phyloP scores from a whole-genome alignment of 2,329 filamentous ascomycete genomes.

The Teratosphaeria destructans region DNA sequence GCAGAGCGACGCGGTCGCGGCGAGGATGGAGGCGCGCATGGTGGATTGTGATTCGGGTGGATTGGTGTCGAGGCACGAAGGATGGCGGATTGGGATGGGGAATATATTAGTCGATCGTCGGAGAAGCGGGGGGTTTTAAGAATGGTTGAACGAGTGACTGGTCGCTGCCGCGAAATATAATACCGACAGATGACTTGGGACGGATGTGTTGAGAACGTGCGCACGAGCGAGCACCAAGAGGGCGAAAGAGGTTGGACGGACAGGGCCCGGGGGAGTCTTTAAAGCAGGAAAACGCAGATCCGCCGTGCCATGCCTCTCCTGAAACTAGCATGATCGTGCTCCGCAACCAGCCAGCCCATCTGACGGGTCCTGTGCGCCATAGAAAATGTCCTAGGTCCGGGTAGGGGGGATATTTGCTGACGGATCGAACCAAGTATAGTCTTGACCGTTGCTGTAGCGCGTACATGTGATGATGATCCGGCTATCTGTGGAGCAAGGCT shows the following conservation, averaged over 20 bases:
- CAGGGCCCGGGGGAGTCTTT: neutral
- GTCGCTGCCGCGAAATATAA: neutral
- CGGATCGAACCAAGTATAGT: neutral
- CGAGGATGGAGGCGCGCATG: conserved; percentile 2
- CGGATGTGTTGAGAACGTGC: neutral
- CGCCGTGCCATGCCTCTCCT: neutral
- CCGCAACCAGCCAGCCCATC: neutral
- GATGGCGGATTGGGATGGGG: neutral
- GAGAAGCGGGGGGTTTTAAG: neutral
- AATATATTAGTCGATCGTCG: neutral
- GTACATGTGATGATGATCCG: neutral
- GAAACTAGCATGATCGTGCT: neutral
- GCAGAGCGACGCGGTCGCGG: conserved; percentile 2
- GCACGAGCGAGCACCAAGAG: too few relatives aligned
- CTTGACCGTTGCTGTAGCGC: neutral
- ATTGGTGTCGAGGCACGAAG: too few relatives aligned
- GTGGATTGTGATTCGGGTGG: neutral
- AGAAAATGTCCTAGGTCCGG: neutral
- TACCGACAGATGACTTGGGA: neutral
- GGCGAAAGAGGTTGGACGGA: neutral
- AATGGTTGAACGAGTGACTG: neutral
- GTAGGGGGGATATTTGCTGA: neutral
- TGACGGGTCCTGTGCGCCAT: neutral
- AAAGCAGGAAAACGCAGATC: neutral
- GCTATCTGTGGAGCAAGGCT: neutral